Base-by-base conservation (phyloP, 1,139 yeast species). In the Saccharomyces hybrid region DNA sequence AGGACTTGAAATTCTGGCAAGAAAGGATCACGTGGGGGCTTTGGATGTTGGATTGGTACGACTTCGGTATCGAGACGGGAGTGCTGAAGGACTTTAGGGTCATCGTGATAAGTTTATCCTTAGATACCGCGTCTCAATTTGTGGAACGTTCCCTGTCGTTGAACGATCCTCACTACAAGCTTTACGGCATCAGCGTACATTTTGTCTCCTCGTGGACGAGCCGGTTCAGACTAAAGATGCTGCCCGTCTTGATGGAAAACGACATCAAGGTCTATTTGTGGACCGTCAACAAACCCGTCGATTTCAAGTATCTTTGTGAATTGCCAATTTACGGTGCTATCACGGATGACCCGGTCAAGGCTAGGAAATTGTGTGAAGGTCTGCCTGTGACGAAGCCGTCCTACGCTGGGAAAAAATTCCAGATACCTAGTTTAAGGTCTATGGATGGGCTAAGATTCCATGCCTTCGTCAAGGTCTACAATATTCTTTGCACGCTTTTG, bases 21-120 rank as follows among this genome's bases (percentile, higher is more conserved):
- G 73, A 76, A 31, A 78, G 81, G 50, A 72, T 89, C 50, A 84
- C 86, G 54, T 81, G 89, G 66, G 98, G 98, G 0, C 71, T 91
- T 34, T 93, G 98, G 98, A 75, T 80, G 59, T 68, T 84, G 52
- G 80, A 80, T 54, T 86, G 86, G 65, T 78, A 86, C 59, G 78
- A 80, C 59, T 82, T 77, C 58, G 80, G 79, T 48, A 69, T 72
- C 49, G 62, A 62, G 26, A 70, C 76, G 13, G 73, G 77, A 4
- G 71, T 79, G 1, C 57, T 77, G 27, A 65, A 65, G 11, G 71
- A 70, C 13, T 76, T 82, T 54, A 74, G 75, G 13, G 74, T 82
- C 14, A 70, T 81, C 31, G 78, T 78, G 59, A 83, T 84, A 55
- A 75, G 85, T 0, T 69, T 81, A 50, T 76, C 79, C 23, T 68